Evolutionary conservation across 495 filamentous ascomycete genomes (phyloP).

Genomic region (Hypoxylon rickii): DNA sequence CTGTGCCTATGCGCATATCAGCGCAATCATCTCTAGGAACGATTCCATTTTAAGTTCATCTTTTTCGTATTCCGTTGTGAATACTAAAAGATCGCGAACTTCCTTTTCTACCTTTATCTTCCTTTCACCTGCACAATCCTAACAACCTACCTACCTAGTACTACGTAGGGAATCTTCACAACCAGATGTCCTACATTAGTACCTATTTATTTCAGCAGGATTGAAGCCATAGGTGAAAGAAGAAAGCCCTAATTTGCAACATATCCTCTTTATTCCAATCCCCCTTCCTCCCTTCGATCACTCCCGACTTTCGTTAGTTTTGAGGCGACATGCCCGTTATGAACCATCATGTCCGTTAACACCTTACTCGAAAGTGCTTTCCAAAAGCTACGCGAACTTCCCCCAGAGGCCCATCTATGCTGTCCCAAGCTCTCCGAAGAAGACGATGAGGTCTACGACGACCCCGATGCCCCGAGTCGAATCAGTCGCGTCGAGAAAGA

Average conservation of each 20-base stretch:
- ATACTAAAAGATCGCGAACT: neutral
- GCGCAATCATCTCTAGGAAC: neutral
- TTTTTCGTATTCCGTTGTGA: neutral
- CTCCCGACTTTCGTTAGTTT: neutral
- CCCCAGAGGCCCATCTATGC: conserved; percentile 41
- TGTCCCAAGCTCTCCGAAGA: conserved; percentile 50
- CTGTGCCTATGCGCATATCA: neutral
- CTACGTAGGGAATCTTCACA: too few relatives aligned
- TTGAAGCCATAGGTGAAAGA: neutral
- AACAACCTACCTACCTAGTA: neutral
- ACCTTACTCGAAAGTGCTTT: conserved; percentile 30
- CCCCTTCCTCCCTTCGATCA: neutral
- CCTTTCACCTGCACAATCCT: neutral
- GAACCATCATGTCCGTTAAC: conserved; percentile 28
- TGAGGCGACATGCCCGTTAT: conserved; percentile 26
- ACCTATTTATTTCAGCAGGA: too few relatives aligned
- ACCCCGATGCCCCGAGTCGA: conserved; percentile 45
- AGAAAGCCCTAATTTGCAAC: neutral
- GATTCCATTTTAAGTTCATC: neutral
- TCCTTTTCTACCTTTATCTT: neutral
- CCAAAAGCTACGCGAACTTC: conserved; percentile 48
- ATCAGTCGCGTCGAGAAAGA: conserved; percentile 43
- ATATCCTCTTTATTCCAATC: neutral
- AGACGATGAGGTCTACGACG: conserved; percentile 59
- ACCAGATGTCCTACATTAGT: too few relatives aligned